Evolutionary conservation across 31 red algal species (phyloP), one percentile per base, ranked within the genome.

Genomic region (Odonthalia washingtoniensis): DNA sequence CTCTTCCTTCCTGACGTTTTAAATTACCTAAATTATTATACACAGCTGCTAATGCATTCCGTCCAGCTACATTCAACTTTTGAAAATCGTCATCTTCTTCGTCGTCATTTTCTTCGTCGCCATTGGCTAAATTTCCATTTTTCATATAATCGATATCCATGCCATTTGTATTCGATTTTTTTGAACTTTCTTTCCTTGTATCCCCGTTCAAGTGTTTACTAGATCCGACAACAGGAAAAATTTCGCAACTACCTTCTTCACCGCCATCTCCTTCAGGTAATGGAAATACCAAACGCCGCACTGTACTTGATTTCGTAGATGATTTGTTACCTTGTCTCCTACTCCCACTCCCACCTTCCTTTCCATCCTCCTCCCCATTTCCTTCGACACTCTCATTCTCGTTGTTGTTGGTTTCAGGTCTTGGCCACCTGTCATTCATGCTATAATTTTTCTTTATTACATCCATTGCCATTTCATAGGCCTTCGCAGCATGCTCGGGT

Each of bases 1-100:
- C 49, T 16, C 76, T 66, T n/a, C 86, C 81, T 46, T 96, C 83
- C 68, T 96, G 94, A 31, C 94, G 84, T 78, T 81, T 83, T 40
- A 92, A 46, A 38, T 92, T 96, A 35, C 84, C 90, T 35, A 96
- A 45, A 72, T 96, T 96, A 64, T 91, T 96, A 39, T 91, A 96
- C 65, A 96, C 30, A 5, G 85, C 86, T 40, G 94, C 89, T 34
- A 93, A 64, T 46, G 81, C 85, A 36, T 74, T 38, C 35, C 66
- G 83, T 36, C 84, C 82, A n/a, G 84, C 44, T 28, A 28, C 52
- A 66, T 80, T 82, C 70, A 88, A 34, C 16, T 88, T 46, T 30
- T 37, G 44, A 17, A 75, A 30, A n/a, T 72, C 38, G 31, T 83
- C 72, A n/a, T 90, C 87, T 31, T 31, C 14, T 27, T 49, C 72